A percentile compares a stretch with the other conserved stretches of the same genome.
These are phyloP conservation scores for Capsicum baccatum DNA, from an alignment of 257 asterid genomes.

Conservation along the genomic window DNA sequence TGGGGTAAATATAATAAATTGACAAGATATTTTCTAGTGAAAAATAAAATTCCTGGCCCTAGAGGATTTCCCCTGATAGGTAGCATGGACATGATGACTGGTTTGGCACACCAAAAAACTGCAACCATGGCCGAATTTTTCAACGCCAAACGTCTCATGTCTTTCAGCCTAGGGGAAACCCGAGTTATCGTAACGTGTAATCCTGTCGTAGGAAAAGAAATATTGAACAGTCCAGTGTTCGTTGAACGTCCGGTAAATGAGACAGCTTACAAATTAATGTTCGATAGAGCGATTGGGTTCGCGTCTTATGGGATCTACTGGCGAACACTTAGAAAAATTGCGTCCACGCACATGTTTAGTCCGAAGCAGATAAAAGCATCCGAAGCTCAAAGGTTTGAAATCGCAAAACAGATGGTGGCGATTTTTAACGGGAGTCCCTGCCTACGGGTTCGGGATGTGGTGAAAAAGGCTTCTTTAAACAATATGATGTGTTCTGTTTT, in stretches of 20 bases:
- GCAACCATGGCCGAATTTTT: slow-evolving; percentile 41
- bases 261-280: slow-evolving; percentile 64
- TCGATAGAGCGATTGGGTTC: slow-evolving; percentile 74
- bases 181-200: slow-evolving; percentile 64
- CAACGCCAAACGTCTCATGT: slow-evolving; percentile 63
- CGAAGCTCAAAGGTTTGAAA: slow-evolving; percentile 34
- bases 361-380: slow-evolving; percentile 58
- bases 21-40: background rate
- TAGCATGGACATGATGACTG: slow-evolving; percentile 53
- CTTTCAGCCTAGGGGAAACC: slow-evolving; percentile 71
- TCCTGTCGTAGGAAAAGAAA: slow-evolving; percentile 54
- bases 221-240: slow-evolving; percentile 51
- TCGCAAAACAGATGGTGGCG: slow-evolving; percentile 32
- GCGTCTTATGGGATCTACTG: slow-evolving; percentile 75
- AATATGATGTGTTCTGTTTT: slow-evolving; percentile 68
- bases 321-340: slow-evolving; percentile 69
- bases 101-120: slow-evolving; percentile 62
- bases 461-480: slow-evolving; percentile 53
- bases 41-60: slow-evolving; percentile 58
- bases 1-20: slow-evolving; percentile 29
- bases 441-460: slow-evolving; percentile 39
- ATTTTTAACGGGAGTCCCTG: background rate
- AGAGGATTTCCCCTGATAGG: slow-evolving; percentile 64
- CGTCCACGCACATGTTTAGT: slow-evolving; percentile 64
- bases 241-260: slow-evolving; percentile 75